Evolutionary conservation across 2,329 filamentous ascomycete species (phyloP), one percentile per base, ranked within the genome.

Genomic region (Fusarium dimerum): DNA sequence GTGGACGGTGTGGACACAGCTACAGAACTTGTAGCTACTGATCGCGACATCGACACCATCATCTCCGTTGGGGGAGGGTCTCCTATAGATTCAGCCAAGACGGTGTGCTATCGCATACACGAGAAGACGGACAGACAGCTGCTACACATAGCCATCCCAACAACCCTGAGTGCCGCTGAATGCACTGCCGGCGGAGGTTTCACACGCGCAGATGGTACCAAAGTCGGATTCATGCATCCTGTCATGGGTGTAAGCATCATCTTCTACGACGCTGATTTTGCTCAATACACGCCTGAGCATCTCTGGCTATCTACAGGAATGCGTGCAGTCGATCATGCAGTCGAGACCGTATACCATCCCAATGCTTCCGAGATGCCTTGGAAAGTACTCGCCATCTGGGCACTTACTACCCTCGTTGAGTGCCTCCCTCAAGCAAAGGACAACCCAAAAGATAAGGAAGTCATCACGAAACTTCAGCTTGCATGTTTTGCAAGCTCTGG

Each of bases 41-140:
- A 30, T 18, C 45, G 40, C 7, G 20, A 13, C 5, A 42, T 60
- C 39, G 59, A 59, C 44, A 55, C 57, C 7, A 47, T 61, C 45
- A n/a, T 60, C 39, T 56, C 52, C 9, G 51, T 61, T 10, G 58
- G 55, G 43, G 55, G 50, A 20, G 52, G 50, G 12, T 52, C 50
- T 13, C 44, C 52, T 38, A 56, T 59, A 38, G 48, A 60, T 16
- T 62, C 48, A 38, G 51, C 60, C 50, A 62, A 56, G 55, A 59
- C 55, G 16, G 32, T 57, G 16, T 57, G 47, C 46, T 62, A 54
- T 54, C 64, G 63, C 56, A 63, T 66, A 62, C 60, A 66, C 56
- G 59, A 61, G 56, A 44, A 36, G 18, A 46, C 44, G 26, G 47
- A 41, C n/a, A 56, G 40, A 44, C 32, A 43, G 8, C 39, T 53